Conservation (phyloP, 192 early-diverging fungal genomes). For the Allomyces javanicus region DNA sequence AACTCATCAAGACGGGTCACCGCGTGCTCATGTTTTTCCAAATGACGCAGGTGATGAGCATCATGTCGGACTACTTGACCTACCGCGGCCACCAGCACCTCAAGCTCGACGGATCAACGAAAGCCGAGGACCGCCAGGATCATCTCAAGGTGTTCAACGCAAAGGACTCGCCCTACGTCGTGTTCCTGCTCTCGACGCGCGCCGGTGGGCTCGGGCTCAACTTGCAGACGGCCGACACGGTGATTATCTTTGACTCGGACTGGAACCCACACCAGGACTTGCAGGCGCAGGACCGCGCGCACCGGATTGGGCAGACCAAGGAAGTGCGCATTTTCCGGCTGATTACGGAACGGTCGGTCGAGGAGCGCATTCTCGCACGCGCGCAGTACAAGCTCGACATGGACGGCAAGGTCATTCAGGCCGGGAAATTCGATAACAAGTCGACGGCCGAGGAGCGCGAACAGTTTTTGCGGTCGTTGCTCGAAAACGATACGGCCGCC, state of each 20-base stretch:
- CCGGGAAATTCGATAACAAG: conserved; percentile 97
- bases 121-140: conserved; percentile 65
- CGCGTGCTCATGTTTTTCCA: conserved; percentile 62
- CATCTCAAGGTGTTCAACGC: conserved; percentile 70
- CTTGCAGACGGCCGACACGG: conserved; percentile 91
- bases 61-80: conserved; percentile 86
- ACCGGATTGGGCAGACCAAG: conserved; percentile 97
- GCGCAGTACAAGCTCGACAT: conserved; percentile 92
- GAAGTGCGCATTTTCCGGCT: conserved; percentile 89
- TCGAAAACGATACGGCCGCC: conserved; percentile 52
- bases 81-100: conserved; percentile 52
- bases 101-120: conserved; percentile 78
- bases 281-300: conserved; percentile 97
- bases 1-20: conserved; percentile 62
- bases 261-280: conserved; percentile 99
- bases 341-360: conserved; percentile 76
- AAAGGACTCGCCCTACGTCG: conserved; percentile 52
- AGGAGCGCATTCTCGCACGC: conserved; percentile 78
- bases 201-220: conserved; percentile 95
- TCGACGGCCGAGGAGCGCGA: conserved; percentile 86
- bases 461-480: conserved; percentile 60
- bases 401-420: conserved; percentile 97
- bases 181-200: conserved; percentile 85
- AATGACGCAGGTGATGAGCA: conserved; percentile 82
- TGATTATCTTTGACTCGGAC: conserved; percentile 95